phyloP scores from a whole-genome alignment of 78 protist species.

The Anaeramoeba ignava region DNA sequence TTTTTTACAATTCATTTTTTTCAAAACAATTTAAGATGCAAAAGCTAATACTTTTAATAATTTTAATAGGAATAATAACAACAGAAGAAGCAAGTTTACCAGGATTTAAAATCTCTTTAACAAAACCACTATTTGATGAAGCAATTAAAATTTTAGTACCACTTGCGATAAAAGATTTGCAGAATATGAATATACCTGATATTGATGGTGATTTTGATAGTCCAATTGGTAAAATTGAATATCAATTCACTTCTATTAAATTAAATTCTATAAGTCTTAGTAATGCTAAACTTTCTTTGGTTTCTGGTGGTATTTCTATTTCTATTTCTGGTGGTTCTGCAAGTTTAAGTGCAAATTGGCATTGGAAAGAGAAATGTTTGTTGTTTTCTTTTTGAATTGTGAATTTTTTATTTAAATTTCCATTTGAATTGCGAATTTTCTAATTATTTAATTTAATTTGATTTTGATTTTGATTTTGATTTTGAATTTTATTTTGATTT shows the following conservation, averaged over 20 bases:
- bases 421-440: no score
- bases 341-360: background rate
- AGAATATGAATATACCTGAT: background rate
- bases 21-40: no score
- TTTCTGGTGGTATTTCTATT: background rate
- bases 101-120: background rate
- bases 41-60: no score
- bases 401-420: no score
- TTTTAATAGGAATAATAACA: no score
- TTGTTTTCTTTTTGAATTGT: no score
- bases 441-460: no score
- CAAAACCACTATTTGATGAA: background rate
- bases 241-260: background rate
- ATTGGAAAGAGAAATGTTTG: no score
- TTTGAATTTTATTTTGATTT: no score
- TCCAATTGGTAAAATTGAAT: constrained; percentile 3
- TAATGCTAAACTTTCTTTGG: background rate
- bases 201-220: background rate
- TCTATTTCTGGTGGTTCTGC: background rate
- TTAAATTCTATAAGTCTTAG: background rate
- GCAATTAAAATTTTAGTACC: background rate
- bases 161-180: background rate
- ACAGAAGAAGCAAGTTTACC: no score
- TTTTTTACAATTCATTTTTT: no score
- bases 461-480: no score